Evolutionary conservation across 768 basidiomycete genomes (phyloP).

Genomic region (Pisolithus tinctorius): DNA sequence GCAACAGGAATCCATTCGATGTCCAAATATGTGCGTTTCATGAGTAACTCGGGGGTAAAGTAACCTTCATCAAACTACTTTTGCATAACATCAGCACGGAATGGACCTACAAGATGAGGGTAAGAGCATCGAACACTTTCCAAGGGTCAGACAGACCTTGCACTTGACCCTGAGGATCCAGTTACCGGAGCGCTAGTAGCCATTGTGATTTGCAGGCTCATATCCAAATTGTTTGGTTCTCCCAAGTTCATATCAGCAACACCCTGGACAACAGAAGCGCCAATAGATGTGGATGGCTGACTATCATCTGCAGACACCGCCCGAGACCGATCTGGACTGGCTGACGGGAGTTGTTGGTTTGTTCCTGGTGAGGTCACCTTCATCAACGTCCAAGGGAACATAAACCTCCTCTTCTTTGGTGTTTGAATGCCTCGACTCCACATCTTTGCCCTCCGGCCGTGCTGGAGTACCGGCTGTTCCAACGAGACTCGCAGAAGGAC

Average conservation of each 20-base stretch:
- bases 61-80: constrained; percentile 91
- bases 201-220: constrained; percentile 3
- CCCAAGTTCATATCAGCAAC: constrained; percentile 14
- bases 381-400: constrained; percentile 1
- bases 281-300: constrained; percentile 8
- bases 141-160: too few relatives aligned
- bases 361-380: constrained; percentile 4
- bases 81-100: constrained; percentile 85
- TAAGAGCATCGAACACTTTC: neutral
- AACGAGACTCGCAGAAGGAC: constrained; percentile 48
- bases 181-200: constrained; percentile 11
- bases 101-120: constrained; percentile 59
- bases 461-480: constrained; percentile 33
- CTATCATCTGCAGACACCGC: constrained; percentile 2
- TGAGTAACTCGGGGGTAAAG: constrained; percentile 74
- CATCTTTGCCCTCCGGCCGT: constrained; percentile 36
- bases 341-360: constrained; percentile 9
- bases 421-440: constrained; percentile 36
- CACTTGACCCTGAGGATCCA: constrained; percentile 90
- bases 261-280: constrained; percentile 5
- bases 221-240: constrained; percentile 4
- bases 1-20: constrained; percentile 60
- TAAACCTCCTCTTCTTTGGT: constrained; percentile 58
- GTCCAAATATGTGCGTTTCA: constrained; percentile 75
- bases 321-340: constrained; percentile 5